A percentile compares a stretch with the other conserved stretches of the same genome.
These are phyloP conservation scores for Candida caryicola DNA, from an alignment of 805 yeast species.

Conservation along the genomic window DNA sequence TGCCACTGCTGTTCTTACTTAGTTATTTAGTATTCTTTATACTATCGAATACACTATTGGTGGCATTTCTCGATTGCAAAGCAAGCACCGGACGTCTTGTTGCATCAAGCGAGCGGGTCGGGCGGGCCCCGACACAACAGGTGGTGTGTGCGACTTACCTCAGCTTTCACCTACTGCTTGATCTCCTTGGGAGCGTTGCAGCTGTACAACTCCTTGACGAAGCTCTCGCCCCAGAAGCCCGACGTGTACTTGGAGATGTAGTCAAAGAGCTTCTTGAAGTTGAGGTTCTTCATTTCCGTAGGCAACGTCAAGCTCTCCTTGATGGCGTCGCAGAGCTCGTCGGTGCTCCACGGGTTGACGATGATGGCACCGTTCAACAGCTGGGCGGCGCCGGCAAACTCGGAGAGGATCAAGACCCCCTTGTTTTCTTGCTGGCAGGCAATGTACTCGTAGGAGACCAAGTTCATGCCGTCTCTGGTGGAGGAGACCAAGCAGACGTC, in stretches of 20 bases:
- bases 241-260: constrained; percentile 93
- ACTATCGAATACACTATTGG: neutral
- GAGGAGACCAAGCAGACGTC: constrained; percentile 92
- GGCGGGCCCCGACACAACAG: too few relatives aligned
- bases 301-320: constrained; percentile 84
- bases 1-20: neutral
- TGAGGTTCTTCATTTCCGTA: constrained; percentile 71
- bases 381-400: constrained; percentile 99
- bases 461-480: constrained; percentile 98
- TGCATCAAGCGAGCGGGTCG: too few relatives aligned
- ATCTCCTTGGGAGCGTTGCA: constrained; percentile 7
- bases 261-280: constrained; percentile 78
- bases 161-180: neutral
- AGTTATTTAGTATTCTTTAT: neutral
- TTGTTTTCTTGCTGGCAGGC: constrained; percentile 88
- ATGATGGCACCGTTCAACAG: constrained; percentile 89
- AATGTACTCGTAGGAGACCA: constrained; percentile 93
- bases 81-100: too few relatives aligned
- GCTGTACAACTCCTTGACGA: constrained; percentile 78
- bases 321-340: constrained; percentile 83
- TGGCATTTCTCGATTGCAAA: neutral
- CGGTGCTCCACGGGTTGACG: constrained; percentile 98
- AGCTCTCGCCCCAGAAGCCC: constrained; percentile 95
- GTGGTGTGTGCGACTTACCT: too few relatives aligned
- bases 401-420: constrained; percentile 86